Percentiles rank a stretch among this genome's conserved stretches.
These are phyloP conservation scores for Phoma sp. DNA, from an alignment of 2,329 filamentous ascomycete species.

Conservation along the genomic window DNA sequence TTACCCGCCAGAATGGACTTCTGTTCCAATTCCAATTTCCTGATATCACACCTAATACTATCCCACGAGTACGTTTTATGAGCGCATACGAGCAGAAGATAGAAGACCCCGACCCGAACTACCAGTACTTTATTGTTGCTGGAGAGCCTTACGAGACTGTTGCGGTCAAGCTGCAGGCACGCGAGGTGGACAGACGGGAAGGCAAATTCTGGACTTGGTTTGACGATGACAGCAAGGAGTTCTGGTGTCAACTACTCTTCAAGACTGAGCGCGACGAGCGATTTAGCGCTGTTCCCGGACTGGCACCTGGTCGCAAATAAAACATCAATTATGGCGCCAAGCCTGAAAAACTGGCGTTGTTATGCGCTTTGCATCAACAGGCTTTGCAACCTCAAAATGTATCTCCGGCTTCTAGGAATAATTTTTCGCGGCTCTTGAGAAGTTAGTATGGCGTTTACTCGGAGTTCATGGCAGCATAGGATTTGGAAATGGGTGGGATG, in stretches of 20 bases:
- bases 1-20: slow-evolving; percentile 86
- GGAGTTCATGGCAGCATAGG: slow-evolving; percentile 7
- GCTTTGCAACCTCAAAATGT: background rate
- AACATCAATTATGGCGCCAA: slow-evolving; percentile 2
- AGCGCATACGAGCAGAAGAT: slow-evolving; percentile 95
- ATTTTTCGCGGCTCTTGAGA: background rate
- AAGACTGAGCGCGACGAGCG: slow-evolving; percentile 97
- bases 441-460: slow-evolving; percentile 20
- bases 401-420: background rate
- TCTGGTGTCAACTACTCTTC: slow-evolving; percentile 97
- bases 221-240: slow-evolving; percentile 94
- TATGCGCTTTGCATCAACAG: background rate
- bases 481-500: background rate
- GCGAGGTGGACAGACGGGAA: slow-evolving; percentile 89
- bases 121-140: slow-evolving; percentile 92
- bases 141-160: slow-evolving; percentile 99
- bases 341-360: background rate
- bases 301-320: slow-evolving; percentile 60
- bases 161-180: slow-evolving; percentile 91
- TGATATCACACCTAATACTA: slow-evolving; percentile 78
- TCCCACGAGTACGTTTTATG: slow-evolving; percentile 93
- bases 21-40: slow-evolving; percentile 98
- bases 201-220: slow-evolving; percentile 94
- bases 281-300: slow-evolving; percentile 72
- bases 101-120: slow-evolving; percentile 89